phyloP scores from a whole-genome alignment of 2,329 filamentous ascomycete genomes.

The Colletotrichum sp. region DNA sequence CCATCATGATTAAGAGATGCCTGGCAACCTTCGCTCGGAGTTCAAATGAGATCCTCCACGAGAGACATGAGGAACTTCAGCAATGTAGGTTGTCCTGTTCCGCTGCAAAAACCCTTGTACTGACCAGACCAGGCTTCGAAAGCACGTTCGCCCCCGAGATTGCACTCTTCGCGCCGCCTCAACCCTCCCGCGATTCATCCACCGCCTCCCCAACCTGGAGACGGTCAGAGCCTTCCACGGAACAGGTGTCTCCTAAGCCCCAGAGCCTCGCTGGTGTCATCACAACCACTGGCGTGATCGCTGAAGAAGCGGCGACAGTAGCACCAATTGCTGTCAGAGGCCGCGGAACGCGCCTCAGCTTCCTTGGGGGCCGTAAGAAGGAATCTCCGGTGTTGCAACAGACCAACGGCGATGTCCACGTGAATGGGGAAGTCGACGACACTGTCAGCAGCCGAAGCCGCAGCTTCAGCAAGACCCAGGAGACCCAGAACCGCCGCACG shows the following conservation, averaged over 20 bases:
- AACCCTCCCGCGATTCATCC: constrained; percentile 45
- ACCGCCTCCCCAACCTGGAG: constrained; percentile 51
- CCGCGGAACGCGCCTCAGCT: constrained; percentile 61
- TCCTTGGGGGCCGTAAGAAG: constrained; percentile 60
- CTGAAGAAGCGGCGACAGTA: constrained; percentile 56
- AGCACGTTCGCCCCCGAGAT: constrained; percentile 70
- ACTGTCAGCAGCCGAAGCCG: constrained; percentile 29
- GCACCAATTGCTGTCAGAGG: constrained; percentile 56
- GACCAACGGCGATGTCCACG: constrained; percentile 31
- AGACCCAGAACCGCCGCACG: constrained; percentile 38
- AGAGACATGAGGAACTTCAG: constrained; percentile 64
- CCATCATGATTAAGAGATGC: constrained; percentile 84
- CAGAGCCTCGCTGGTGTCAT: constrained; percentile 38
- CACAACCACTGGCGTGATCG: constrained; percentile 34
- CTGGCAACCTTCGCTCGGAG: constrained; percentile 71
- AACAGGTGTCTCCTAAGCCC: constrained; percentile 33
- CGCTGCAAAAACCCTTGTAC: background rate
- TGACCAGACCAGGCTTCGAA: constrained; percentile 59
- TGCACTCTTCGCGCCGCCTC: constrained; percentile 62
- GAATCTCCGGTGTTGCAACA: constrained; percentile 33
- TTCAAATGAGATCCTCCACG: constrained; percentile 62
- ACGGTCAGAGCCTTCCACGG: constrained; percentile 53
- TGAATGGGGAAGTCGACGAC: constrained; percentile 32
- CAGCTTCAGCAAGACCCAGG: constrained; percentile 32
- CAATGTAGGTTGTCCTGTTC: constrained; percentile 58